A percentile compares a stretch with the other conserved stretches of the same genome.
phyloP scores from a whole-genome alignment of 805 yeast species.

The Wickerhamiella hasegawae region DNA sequence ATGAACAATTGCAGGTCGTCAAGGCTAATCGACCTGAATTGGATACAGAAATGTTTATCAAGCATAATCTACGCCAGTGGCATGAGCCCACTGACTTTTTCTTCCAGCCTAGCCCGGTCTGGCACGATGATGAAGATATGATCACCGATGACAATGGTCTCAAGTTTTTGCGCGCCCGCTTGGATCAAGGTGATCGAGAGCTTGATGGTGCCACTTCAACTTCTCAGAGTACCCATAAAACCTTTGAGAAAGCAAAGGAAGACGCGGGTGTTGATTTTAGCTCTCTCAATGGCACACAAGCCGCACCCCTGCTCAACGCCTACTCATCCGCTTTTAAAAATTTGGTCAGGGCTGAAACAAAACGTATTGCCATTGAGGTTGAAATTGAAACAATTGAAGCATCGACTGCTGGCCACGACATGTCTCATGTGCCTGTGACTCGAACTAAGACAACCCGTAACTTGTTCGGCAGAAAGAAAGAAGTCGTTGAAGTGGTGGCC shows the following conservation, averaged over 20 bases:
- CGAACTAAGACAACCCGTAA: constrained; percentile 40
- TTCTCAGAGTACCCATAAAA: constrained; percentile 10
- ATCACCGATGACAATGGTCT: constrained; percentile 31
- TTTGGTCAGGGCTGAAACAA: constrained; percentile 59
- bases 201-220: constrained; percentile 13
- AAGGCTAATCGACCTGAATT: constrained; percentile 54
- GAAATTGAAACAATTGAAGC: constrained; percentile 80
- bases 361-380: constrained; percentile 62
- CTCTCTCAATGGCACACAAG: constrained; percentile 6
- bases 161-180: constrained; percentile 21
- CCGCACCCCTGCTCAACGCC: constrained; percentile 27
- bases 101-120: constrained; percentile 76
- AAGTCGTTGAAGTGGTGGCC: constrained; percentile 16
- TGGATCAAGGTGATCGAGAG: constrained; percentile 25
- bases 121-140: constrained; percentile 89
- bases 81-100: constrained; percentile 72
- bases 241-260: constrained; percentile 26
- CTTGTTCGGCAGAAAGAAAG: constrained; percentile 29
- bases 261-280: constrained; percentile 21
- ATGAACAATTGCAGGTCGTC: constrained; percentile 37
- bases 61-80: constrained; percentile 68
- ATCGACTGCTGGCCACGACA: constrained; percentile 51
- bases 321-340: constrained; percentile 39
- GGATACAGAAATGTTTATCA: constrained; percentile 81
- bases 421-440: constrained; percentile 19